phyloP scores from a whole-genome alignment of 179 eudicot species.

The Beta corolliflora region DNA sequence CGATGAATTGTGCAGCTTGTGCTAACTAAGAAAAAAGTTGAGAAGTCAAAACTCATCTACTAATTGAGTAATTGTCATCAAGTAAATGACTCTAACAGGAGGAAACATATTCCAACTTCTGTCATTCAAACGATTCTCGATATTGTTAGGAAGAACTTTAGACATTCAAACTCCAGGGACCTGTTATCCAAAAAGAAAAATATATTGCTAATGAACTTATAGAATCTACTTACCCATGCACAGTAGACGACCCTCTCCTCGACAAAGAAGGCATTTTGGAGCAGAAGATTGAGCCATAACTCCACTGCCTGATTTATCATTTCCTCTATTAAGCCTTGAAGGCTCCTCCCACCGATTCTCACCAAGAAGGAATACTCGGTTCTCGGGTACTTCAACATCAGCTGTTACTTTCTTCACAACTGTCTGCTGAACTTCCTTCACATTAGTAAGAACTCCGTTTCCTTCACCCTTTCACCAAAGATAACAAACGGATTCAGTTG shows the following conservation, averaged over 20 bases:
- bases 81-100: background rate
- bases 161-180: background rate
- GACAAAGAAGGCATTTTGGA: conserved; percentile 65
- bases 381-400: conserved; percentile 35
- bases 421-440: conserved; percentile 45
- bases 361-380: conserved; percentile 87
- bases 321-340: conserved; percentile 58
- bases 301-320: conserved; percentile 34
- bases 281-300: conserved; percentile 30
- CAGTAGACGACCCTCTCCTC: conserved; percentile 81
- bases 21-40: background rate
- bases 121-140: background rate
- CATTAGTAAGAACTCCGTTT: conserved; percentile 62
- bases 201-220: background rate
- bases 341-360: conserved; percentile 99
- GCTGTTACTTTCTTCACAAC: conserved; percentile 39
- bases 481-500: conserved; percentile 3
- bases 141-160: background rate
- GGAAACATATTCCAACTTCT: background rate
- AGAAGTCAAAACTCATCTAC: background rate
- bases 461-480: conserved; percentile 39
- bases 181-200: background rate
- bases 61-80: background rate
- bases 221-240: conserved; percentile 65
- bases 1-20: background rate